Percentiles rank a stretch among this genome's conserved stretches.
Conservation (phyloP, 768 basidiomycete genomes). For the Fistulinella prunicolor region DNA sequence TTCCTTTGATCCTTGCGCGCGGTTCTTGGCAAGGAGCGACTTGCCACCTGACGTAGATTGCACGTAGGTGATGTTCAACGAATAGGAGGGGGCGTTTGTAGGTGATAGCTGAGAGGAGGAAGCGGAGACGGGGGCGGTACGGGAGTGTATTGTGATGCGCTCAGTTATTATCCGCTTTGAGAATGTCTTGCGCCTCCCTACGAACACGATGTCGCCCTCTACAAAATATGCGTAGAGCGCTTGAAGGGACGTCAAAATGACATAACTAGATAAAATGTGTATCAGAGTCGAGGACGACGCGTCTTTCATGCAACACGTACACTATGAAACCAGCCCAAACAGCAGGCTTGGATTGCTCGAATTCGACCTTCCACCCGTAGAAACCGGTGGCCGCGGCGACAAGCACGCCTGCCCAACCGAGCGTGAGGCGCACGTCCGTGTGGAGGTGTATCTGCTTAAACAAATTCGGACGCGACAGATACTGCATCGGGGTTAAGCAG, state of each 20-base stretch:
- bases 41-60: constrained; percentile 86
- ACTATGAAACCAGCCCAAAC: constrained; percentile 75
- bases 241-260: constrained; percentile 66
- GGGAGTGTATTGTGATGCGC: constrained; percentile 74
- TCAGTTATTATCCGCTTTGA: constrained; percentile 93
- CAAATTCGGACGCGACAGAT: constrained; percentile 71
- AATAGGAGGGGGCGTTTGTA: constrained; percentile 60
- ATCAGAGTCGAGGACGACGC: constrained; percentile 4
- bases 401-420: constrained; percentile 86
- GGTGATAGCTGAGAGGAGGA: constrained; percentile 22
- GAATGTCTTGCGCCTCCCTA: constrained; percentile 87
- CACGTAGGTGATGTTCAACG: constrained; percentile 63
- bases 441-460: constrained; percentile 88
- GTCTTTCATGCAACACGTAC: constrained; percentile 45
- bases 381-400: constrained; percentile 78
- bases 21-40: constrained; percentile 71
- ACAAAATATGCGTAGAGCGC: constrained; percentile 83
- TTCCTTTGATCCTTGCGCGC: constrained; percentile 50
- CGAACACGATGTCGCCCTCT: constrained; percentile 81
- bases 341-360: constrained; percentile 80
- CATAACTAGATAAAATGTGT: constrained; percentile 51
- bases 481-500: constrained; percentile 44
- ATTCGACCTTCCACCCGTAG: constrained; percentile 86
- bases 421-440: constrained; percentile 80
- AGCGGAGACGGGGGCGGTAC: constrained; percentile 48